Evolutionary conservation across 2,329 filamentous ascomycete genomes (phyloP), one percentile per base, ranked within the genome.

Genomic region (Microdochium trichocladiopsis): DNA sequence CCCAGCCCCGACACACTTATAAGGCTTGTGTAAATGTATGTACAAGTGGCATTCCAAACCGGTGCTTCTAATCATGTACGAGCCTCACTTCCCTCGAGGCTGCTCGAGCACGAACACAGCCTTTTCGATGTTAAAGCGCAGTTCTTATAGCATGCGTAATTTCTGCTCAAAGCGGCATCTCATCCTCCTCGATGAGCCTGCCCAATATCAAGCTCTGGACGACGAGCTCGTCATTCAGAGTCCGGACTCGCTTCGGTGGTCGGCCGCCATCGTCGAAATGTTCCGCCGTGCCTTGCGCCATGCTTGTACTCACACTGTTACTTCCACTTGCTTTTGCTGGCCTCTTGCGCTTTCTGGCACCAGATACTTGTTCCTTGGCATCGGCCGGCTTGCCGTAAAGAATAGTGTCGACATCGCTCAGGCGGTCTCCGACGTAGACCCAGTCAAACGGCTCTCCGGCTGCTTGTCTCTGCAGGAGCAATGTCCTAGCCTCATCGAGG

Each of bases 201-300:
- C 92, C 93, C 50, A 96, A 67, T 57, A 99, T 96, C 54, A 97
- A 73, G 67, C 91, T 96, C 74, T 99, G 93, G 52, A 95, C 85
- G 22, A 97, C 83, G 64, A 93, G 83, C 69, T 97, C 93, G 66
- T 95, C 87, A 52, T 85, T 87, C 50, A 95, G 79, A 47, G 94
- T 78, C 56, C 78, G 80, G 36, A 91, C 74, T 55, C 70, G 78
- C 60, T 77, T 74, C 12, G 76, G 72, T 45, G 70, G 62, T 16
- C 71, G 63, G 25, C 65, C 60, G 21, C 68, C 56, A 36, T 62
- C 66, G 50, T 63, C 66, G 21, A 60, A 61, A 11, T 55, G 58
- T 10, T 65, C 63, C 3, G 60, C 63, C n/a, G 61, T 65, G 58
- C 70, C 70, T 61, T 69, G 72, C 41, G 41, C 41, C 41, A 45